These are phyloP conservation scores for Auricularia sp. DNA, from an alignment of 768 basidiomycete genomes.

Conservation along the genomic window DNA sequence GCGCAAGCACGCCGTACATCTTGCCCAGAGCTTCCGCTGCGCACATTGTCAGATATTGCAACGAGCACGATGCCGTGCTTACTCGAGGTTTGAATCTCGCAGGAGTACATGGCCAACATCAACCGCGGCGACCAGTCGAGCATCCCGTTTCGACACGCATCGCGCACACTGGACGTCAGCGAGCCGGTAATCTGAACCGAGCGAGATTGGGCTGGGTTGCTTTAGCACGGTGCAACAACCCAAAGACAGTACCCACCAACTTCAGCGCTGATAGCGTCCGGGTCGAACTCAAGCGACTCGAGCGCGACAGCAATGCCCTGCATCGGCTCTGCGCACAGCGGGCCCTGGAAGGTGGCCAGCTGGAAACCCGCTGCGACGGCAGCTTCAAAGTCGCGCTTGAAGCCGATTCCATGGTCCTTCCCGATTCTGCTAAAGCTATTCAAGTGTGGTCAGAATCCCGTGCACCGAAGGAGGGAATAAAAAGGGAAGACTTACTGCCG, in stretches of 20 bases:
- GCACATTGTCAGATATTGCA: conserved; percentile 6
- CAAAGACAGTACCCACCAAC: conserved; percentile 34
- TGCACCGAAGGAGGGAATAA: not conserved
- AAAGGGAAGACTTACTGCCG: conserved; percentile 44
- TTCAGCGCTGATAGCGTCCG: conserved; percentile 49
- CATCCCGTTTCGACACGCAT: conserved; percentile 80
- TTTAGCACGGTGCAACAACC: not conserved
- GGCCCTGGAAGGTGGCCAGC: conserved; percentile 87
- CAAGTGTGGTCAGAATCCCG: not conserved
- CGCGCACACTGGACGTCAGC: conserved; percentile 77
- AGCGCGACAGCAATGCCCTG: conserved; percentile 89
- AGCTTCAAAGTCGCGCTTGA: conserved; percentile 56
- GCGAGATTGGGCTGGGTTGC: conserved; percentile 54
- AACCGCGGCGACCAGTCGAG: conserved; percentile 96
- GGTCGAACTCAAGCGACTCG: conserved; percentile 51
- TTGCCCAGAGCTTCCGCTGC: conserved; percentile 94
- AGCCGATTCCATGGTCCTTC: conserved; percentile 16
- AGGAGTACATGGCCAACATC: conserved; percentile 97
- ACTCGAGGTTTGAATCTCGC: conserved; percentile 98
- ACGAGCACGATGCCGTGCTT: conserved; percentile 21
- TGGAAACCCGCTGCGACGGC: conserved; percentile 91
- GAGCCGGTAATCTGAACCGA: conserved; percentile 84
- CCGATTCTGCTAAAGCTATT: not conserved
- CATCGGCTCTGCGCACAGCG: conserved; percentile 89
- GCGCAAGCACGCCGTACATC: conserved; percentile 90